These are phyloP conservation scores for Stagonosporopsis cucurbitacearum DNA, from an alignment of 2,329 filamentous ascomycete species.

Conservation along the genomic window DNA sequence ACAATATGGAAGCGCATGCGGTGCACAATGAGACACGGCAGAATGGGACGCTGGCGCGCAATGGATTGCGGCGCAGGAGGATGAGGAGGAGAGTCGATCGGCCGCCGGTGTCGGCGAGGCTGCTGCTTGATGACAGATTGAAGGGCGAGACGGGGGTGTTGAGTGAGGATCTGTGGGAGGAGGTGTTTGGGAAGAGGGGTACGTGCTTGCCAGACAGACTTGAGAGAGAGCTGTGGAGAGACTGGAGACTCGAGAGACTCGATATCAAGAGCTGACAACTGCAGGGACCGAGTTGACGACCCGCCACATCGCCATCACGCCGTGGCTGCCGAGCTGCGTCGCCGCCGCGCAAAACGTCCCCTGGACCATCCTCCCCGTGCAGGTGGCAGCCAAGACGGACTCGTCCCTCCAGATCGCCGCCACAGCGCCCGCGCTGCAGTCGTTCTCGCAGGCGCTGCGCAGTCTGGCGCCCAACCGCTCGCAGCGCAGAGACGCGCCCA, in stretches of 20 bases:
- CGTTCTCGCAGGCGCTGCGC: constrained; percentile 76
- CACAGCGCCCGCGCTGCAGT: constrained; percentile 74
- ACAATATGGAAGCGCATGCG: constrained; percentile 38
- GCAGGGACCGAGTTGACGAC: constrained; percentile 16
- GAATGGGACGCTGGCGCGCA: constrained; percentile 27
- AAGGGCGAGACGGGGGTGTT: constrained; percentile 85
- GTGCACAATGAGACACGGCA: constrained; percentile 29
- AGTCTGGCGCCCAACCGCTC: constrained; percentile 78
- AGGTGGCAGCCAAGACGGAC: constrained; percentile 48
- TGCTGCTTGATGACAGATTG: constrained; percentile 84
- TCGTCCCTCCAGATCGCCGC: constrained; percentile 83
- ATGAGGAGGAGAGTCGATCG: constrained; percentile 67
- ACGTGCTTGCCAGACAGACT: not conserved
- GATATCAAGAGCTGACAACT: not conserved
- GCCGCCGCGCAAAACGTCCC: constrained; percentile 64
- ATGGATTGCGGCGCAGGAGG: constrained; percentile 34
- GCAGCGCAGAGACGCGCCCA: constrained; percentile 73
- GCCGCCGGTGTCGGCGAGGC: constrained; percentile 75
- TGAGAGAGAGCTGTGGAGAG: too few relatives aligned
- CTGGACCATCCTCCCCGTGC: constrained; percentile 87
- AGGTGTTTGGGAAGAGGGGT: constrained; percentile 65
- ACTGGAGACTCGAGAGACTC: not conserved
- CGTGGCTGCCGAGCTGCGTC: constrained; percentile 67
- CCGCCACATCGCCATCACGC: constrained; percentile 74
- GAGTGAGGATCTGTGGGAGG: constrained; percentile 82